These are phyloP conservation scores for Lantana camara DNA, from an alignment of 257 asterid genomes.

Conservation along the genomic window DNA sequence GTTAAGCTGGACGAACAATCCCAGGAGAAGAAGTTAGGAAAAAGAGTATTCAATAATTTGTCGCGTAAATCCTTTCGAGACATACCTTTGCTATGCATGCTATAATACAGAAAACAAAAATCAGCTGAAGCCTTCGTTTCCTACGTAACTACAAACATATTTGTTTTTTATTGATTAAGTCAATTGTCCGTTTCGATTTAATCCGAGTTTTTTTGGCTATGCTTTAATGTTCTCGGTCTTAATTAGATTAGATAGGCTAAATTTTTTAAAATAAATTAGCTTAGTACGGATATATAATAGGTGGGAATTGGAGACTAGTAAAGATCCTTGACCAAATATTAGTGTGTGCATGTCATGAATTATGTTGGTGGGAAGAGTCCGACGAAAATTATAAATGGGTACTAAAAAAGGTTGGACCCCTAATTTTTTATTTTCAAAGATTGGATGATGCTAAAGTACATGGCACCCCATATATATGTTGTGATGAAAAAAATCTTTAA, in stretches of 20 bases:
- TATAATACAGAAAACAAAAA: constrained; percentile 26
- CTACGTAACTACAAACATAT: constrained; percentile 11
- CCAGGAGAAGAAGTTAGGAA: constrained; percentile 7
- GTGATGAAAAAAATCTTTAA: no score
- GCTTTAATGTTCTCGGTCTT: not conserved
- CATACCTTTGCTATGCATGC: not conserved
- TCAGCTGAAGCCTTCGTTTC: constrained; percentile 22
- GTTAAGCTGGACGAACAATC: constrained; percentile 38
- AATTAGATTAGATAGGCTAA: constrained; percentile 3
- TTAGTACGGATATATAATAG: no score
- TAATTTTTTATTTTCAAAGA: no score
- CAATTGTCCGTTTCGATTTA: constrained; percentile 20
- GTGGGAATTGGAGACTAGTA: not conserved
- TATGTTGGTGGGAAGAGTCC: no score
- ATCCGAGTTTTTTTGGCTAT: not conserved
- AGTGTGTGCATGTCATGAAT: no score
- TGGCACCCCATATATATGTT: no score
- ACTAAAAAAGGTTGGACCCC: no score
- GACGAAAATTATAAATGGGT: no score
- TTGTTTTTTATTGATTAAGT: not conserved
- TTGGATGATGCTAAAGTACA: no score
- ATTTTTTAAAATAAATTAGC: not conserved
- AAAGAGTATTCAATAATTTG: constrained; percentile 34
- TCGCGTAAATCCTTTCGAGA: constrained; percentile 20
- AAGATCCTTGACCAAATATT: not conserved